Percentiles rank a stretch among this genome's conserved stretches.
phyloP scores from a whole-genome alignment of 2,329 filamentous ascomycete genomes.

The Sphaceloma murrayae region DNA sequence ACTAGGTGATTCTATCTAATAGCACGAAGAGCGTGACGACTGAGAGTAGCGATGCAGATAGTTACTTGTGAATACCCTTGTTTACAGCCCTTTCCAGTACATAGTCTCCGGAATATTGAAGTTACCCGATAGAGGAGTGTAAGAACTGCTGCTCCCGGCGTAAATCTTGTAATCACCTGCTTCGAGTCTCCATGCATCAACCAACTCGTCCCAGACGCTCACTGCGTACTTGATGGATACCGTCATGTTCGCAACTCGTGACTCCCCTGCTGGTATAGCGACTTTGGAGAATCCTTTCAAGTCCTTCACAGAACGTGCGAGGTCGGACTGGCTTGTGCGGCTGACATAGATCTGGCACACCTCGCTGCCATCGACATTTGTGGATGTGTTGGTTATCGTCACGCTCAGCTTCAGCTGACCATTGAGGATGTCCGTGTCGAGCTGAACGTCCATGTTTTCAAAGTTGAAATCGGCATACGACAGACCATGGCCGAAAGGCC shows the following conservation, averaged over 20 bases:
- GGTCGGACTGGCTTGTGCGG: constrained; percentile 41
- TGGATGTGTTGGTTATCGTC: constrained; percentile 48
- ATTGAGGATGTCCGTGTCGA: neutral
- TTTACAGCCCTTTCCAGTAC: neutral
- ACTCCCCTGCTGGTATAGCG: constrained; percentile 48
- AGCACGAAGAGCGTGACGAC: too few species aligned
- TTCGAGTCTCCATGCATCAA: constrained; percentile 56
- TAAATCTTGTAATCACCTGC: constrained; percentile 55
- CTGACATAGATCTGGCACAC: constrained; percentile 61
- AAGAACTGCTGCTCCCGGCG: constrained; percentile 42
- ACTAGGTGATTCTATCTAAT: too few species aligned
- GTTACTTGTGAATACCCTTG: too few species aligned
- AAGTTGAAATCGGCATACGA: constrained; percentile 63
- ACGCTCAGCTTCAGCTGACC: constrained; percentile 30
- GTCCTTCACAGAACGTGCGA: constrained; percentile 61
- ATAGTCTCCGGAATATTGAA: neutral
- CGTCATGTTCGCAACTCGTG: constrained; percentile 46
- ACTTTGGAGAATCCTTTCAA: constrained; percentile 61
- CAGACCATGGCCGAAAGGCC: constrained; percentile 73
- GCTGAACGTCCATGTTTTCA: constrained; percentile 23
- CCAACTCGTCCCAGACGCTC: constrained; percentile 61
- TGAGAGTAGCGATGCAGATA: too few species aligned
- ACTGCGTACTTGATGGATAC: constrained; percentile 53
- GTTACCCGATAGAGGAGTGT: neutral
- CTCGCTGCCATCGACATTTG: constrained; percentile 50